Percentiles rank a stretch among this genome's conserved stretches.
These are phyloP conservation scores for Hyaloscypha hepaticicola DNA, from an alignment of 495 filamentous ascomycete genomes.

Conservation along the genomic window DNA sequence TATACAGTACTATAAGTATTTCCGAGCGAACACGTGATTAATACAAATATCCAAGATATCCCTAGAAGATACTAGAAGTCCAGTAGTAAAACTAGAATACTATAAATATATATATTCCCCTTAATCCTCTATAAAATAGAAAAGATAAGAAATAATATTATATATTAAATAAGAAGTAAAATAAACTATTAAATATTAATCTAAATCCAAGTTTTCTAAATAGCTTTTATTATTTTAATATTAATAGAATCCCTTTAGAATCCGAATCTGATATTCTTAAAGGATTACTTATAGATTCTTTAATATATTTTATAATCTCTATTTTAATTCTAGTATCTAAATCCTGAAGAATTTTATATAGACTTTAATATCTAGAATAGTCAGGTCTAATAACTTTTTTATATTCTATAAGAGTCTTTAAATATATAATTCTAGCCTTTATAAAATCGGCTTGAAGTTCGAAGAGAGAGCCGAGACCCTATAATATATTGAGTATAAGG, in stretches of 20 bases:
- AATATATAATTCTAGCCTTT: conserved; percentile 20
- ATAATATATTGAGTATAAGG: conserved; percentile 6
- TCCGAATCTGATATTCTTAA: conserved; percentile 3
- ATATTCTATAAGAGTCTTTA: conserved; percentile 19
- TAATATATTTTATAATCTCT: neutral
- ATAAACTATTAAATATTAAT: neutral
- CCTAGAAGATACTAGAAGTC: conserved; percentile 9
- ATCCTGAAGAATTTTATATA: conserved; percentile 7
- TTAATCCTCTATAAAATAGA: neutral
- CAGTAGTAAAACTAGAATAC: neutral
- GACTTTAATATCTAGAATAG: conserved; percentile 9
- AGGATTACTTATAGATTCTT: neutral
- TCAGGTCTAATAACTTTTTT: conserved; percentile 20
- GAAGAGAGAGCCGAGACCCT: conserved; percentile 8
- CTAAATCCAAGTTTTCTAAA: conserved; percentile 14
- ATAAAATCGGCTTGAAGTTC: conserved; percentile 11
- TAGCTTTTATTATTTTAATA: conserved; percentile 11
- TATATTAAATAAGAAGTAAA: conserved; percentile 11
- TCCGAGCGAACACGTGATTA: neutral
- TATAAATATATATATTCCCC: conserved; percentile 1
- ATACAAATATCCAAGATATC: neutral
- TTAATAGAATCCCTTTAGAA: conserved; percentile 4
- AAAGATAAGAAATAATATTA: conserved; percentile 1
- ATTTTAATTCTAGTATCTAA: conserved; percentile 11
- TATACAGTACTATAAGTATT: neutral